Conservation (phyloP, 495 filamentous ascomycete species). For the Annulohypoxylon moriforme region DNA sequence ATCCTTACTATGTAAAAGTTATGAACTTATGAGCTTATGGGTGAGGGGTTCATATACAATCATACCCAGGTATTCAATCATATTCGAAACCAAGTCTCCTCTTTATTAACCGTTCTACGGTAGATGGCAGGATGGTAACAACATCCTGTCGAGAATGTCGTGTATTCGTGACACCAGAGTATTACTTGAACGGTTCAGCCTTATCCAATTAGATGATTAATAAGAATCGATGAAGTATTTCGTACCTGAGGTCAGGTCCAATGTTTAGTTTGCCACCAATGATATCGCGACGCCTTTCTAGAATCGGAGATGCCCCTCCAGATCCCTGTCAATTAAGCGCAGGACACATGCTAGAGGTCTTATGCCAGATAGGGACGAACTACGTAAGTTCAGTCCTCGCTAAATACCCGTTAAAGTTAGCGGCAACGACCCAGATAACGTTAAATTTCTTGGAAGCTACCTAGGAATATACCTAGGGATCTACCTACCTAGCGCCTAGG, state of each 20-base stretch:
- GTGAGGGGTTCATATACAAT: conserved; percentile 18
- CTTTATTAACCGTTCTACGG: conserved; percentile 17
- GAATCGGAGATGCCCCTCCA: conserved; percentile 41
- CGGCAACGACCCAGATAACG: neutral
- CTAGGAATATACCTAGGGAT: no score
- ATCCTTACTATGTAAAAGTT: neutral
- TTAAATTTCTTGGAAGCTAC: conserved; percentile 29
- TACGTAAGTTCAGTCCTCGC: conserved; percentile 29
- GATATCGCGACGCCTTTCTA: conserved; percentile 32
- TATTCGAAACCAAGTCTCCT: neutral
- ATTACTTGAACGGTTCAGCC: conserved; percentile 18
- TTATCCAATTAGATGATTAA: conserved; percentile 30
- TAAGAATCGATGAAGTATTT: conserved; percentile 17
- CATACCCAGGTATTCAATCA: neutral
- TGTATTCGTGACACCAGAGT: conserved; percentile 28
- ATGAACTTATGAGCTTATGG: conserved; percentile 12
- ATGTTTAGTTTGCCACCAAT: conserved; percentile 35
- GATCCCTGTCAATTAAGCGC: conserved; percentile 34
- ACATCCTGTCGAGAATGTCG: neutral
- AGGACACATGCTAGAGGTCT: conserved; percentile 29
- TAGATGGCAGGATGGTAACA: conserved; percentile 3
- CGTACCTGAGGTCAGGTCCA: conserved; percentile 2
- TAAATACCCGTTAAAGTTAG: conserved; percentile 37
- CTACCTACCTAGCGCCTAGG: no score
- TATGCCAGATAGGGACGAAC: conserved; percentile 11